phyloP scores from a whole-genome alignment of 2,329 filamentous ascomycete genomes.

The Sclerotinia subarctica region DNA sequence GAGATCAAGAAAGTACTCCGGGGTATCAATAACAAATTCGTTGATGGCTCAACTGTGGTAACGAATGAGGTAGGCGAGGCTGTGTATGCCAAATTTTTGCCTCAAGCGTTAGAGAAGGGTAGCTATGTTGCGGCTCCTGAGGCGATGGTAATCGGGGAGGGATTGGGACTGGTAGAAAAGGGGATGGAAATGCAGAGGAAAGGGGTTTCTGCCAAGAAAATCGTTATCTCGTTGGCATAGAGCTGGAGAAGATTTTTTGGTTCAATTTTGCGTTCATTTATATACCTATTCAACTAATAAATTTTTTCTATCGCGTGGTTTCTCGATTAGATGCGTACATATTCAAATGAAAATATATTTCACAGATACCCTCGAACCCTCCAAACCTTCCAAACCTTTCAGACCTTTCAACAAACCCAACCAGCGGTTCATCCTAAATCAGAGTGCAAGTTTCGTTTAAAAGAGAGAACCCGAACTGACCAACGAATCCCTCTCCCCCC shows the following conservation, averaged over 20 bases:
- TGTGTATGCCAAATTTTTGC: constrained; percentile 42
- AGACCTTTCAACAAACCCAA: too few relatives aligned
- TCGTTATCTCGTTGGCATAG: constrained; percentile 21
- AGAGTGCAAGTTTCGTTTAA: too few relatives aligned
- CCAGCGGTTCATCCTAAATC: too few relatives aligned
- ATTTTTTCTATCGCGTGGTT: not conserved
- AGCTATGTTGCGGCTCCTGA: constrained; percentile 41
- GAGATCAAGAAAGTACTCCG: not conserved
- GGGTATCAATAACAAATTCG: constrained; percentile 7
- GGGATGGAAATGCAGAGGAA: constrained; percentile 38
- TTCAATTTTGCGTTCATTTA: not conserved
- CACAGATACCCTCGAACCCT: not conserved
- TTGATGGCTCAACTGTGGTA: not conserved
- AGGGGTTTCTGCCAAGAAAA: constrained; percentile 25
- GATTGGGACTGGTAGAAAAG: constrained; percentile 43
- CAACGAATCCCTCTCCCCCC: too few relatives aligned
- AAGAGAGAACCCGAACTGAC: too few relatives aligned
- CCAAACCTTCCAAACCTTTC: too few relatives aligned
- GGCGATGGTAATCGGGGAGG: constrained; percentile 42
- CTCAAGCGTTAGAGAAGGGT: constrained; percentile 39
- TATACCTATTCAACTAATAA: not conserved
- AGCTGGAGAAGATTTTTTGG: too few relatives aligned
- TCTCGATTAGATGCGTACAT: not conserved
- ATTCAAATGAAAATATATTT: not conserved
- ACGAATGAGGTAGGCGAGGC: constrained; percentile 24